phyloP scores from a whole-genome alignment of 768 basidiomycete species.

The Leucocoprinus sp. region DNA sequence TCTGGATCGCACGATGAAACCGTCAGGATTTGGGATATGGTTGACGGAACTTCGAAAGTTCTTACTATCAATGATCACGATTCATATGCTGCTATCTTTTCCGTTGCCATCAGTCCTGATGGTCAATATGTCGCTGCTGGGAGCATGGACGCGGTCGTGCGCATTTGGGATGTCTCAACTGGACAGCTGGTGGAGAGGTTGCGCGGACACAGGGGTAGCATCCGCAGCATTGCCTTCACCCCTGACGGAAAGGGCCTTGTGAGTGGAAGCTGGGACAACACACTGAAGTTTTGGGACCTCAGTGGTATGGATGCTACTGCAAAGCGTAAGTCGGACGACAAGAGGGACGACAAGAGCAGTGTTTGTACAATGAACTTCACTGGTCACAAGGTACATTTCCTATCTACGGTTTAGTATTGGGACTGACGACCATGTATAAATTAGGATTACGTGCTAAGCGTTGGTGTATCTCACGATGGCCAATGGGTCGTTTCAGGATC shows the following conservation, averaged over 20 bases:
- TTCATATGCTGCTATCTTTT: constrained; percentile 55
- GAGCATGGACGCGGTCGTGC: constrained; percentile 58
- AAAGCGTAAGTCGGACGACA: constrained; percentile 45
- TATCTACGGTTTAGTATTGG: constrained; percentile 23
- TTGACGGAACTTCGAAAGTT: constrained; percentile 23
- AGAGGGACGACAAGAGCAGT: constrained; percentile 34
- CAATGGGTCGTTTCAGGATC: constrained; percentile 73
- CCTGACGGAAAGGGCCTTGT: constrained; percentile 86
- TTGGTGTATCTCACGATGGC: constrained; percentile 66
- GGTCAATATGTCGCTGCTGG: constrained; percentile 58
- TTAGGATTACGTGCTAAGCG: constrained; percentile 41
- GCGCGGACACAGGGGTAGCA: constrained; percentile 68
- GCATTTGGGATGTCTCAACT: constrained; percentile 66
- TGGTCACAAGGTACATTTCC: constrained; percentile 63
- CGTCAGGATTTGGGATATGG: constrained; percentile 34
- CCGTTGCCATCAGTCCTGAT: constrained; percentile 67
- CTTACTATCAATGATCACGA: constrained; percentile 38
- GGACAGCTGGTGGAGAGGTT: constrained; percentile 61
- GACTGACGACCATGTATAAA: constrained; percentile 31
- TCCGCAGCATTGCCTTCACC: constrained; percentile 86
- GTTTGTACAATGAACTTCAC: constrained; percentile 68
- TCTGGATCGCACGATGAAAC: constrained; percentile 70
- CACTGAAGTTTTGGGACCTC: constrained; percentile 78
- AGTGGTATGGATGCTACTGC: constrained; percentile 35
- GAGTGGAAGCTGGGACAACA: constrained; percentile 81